Base-by-base conservation (phyloP, 371 early-diverging fungal genomes). In the Blakeslea trispora region DNA sequence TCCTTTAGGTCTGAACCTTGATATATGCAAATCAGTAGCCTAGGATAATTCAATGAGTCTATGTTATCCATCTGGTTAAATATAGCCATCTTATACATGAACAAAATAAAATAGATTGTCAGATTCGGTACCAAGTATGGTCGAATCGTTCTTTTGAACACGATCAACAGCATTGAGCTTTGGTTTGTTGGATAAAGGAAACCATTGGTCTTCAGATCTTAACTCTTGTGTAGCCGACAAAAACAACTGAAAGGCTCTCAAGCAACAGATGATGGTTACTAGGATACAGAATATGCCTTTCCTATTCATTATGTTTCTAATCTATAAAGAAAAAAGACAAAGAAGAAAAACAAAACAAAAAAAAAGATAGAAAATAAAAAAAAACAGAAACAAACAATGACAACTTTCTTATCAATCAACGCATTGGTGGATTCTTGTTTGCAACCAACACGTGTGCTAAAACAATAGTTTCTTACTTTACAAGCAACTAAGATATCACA, bases 1-100 rank as follows among this genome's bases (percentile, higher is more conserved):
- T 22, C 93, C 91, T 43, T 69, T 57, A 5, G 74, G 64, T 24
- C 74, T 64, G 70, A 77, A 91, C 39, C 83, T 82, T 49, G 91
- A 91, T 44, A 95, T 82, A 65, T 95, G 96, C 6, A 95, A 50
- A 70, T 95, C 95, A 0, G 95, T 88, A 6, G 91, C 81, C 83
- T 94, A 14, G 28, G 28, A 28, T 28, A 7, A n/a, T n/a, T n/a
- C n/a, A n/a, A n/a, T n/a, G n/a, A n/a, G n/a, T n/a, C n/a, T n/a
- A n/a, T n/a, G n/a, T n/a, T n/a, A n/a, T n/a, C n/a, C n/a, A n/a
- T n/a, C n/a, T n/a, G n/a, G n/a, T n/a, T n/a, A n/a, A n/a, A n/a
- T n/a, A n/a, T n/a, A n/a, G n/a, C n/a, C n/a, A n/a, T 34, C 35
- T 5, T 47, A 71, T 37, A 37, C 81, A 80, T 85, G 85, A n/a